Conservation (phyloP, 495 filamentous ascomycete genomes). For the Trypethelium eluteriae region DNA sequence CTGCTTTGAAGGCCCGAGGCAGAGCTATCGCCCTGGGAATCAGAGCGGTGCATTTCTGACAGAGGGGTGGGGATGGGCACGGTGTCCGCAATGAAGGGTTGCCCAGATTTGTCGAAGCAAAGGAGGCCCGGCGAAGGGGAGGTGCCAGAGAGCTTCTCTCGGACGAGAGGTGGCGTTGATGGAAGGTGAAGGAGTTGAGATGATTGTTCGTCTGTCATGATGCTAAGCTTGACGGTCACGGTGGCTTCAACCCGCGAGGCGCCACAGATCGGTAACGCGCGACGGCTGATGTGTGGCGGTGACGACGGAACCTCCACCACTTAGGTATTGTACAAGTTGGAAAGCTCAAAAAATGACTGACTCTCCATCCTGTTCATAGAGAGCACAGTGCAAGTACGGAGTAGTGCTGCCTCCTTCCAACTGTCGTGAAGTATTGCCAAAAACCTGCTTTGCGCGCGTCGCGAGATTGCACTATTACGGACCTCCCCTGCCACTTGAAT, state of each 20-base stretch:
- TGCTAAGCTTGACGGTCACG: background rate
- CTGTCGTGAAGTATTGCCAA: background rate
- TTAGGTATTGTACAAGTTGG: too few relatives aligned
- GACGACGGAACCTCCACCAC: background rate
- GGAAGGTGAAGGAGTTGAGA: background rate
- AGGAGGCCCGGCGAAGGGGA: background rate
- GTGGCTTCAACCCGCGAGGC: background rate
- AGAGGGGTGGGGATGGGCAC: background rate
- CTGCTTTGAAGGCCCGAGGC: conserved; percentile 1
- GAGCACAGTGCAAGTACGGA: too few relatives aligned
- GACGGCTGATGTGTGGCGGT: conserved; percentile 2
- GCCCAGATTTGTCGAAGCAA: conserved; percentile 6
- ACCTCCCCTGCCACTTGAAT: background rate
- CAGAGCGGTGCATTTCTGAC: background rate
- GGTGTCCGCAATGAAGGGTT: conserved; percentile 10
- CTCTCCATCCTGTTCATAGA: too few relatives aligned
- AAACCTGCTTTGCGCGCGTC: background rate
- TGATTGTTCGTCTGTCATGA: conserved; percentile 8
- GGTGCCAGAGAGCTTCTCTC: background rate
- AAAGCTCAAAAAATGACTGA: too few relatives aligned
- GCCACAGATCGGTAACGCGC: background rate
- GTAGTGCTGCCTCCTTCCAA: too few relatives aligned
- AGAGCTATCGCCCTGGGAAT: conserved; percentile 7
- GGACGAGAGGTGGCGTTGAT: background rate
- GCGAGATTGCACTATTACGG: background rate